Evolutionary conservation across 2,329 filamentous ascomycete genomes (phyloP).

Genomic region (Curvularia sp.): DNA sequence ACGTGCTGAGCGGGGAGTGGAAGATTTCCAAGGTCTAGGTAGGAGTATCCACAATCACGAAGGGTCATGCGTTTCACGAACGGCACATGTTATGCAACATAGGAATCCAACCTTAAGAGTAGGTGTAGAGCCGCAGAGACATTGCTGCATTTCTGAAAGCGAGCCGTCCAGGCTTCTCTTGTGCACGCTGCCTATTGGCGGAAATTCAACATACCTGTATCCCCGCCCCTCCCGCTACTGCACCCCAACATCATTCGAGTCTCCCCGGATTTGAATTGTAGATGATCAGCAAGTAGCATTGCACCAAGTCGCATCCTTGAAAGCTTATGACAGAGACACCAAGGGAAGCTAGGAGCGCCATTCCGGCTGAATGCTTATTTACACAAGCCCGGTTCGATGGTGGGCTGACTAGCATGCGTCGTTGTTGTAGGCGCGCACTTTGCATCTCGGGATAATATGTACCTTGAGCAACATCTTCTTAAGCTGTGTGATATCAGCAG

Average conservation of each 20-base stretch:
- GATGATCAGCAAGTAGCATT: conserved; percentile 20
- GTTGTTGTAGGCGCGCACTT: conserved; percentile 10
- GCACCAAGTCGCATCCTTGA: conserved; percentile 8
- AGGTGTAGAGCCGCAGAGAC: conserved; percentile 6
- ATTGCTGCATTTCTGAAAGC: conserved; percentile 3
- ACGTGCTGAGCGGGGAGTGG: conserved; percentile 46
- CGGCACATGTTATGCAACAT: background rate
- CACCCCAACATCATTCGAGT: conserved; percentile 27
- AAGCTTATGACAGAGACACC: conserved; percentile 1
- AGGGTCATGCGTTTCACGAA: conserved; percentile 3
- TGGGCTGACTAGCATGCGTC: conserved; percentile 21
- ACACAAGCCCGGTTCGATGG: conserved; percentile 16
- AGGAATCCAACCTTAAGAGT: background rate
- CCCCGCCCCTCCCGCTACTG: conserved; percentile 27
- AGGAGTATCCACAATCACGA: background rate
- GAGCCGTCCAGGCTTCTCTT: conserved; percentile 5
- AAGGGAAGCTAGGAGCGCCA: conserved; percentile 35
- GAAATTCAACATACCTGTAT: conserved; percentile 23
- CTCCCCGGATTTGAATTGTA: conserved; percentile 22
- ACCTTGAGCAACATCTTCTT: conserved; percentile 4
- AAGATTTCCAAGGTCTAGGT: conserved; percentile 38
- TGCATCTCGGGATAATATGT: conserved; percentile 20
- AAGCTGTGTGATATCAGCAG: background rate
- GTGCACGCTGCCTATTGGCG: conserved; percentile 28
- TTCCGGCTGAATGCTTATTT: conserved; percentile 28